Percentiles rank a stretch among this genome's conserved stretches.
These are phyloP conservation scores for Corylus americana DNA, from an alignment of 306 rosid species.

Conservation along the genomic window DNA sequence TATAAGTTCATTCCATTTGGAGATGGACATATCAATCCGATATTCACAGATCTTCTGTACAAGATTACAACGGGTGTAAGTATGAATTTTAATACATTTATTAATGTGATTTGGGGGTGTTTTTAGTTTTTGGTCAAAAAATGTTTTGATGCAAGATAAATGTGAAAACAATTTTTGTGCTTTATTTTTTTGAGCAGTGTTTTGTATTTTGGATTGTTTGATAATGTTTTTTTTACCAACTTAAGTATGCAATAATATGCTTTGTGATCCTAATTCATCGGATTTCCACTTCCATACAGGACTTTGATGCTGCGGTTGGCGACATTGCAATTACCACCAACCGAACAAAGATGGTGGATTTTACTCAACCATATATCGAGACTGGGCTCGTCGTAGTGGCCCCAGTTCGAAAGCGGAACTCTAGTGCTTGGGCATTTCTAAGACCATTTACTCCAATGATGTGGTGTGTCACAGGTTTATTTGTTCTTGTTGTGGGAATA, in stretches of 20 bases:
- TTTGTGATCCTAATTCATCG: conserved; percentile 18
- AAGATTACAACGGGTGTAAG: conserved; percentile 41
- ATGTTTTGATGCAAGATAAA: conserved; percentile 1
- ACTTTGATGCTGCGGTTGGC: conserved; percentile 79
- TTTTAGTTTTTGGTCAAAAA: background rate
- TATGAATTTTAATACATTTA: no score
- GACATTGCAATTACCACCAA: conserved; percentile 85
- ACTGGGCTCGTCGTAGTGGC: conserved; percentile 93
- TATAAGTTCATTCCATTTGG: conserved; percentile 30
- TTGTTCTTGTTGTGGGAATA: conserved; percentile 69
- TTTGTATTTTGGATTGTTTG: background rate
- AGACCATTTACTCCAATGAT: conserved; percentile 69
- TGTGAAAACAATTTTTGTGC: no score
- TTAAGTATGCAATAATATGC: no score
- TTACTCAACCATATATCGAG: conserved; percentile 92
- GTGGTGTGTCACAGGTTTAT: conserved; percentile 78
- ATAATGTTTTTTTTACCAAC: background rate
- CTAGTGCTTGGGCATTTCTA: conserved; percentile 85
- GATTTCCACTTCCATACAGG: conserved; percentile 46
- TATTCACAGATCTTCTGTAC: conserved; percentile 34
- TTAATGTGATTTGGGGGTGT: background rate
- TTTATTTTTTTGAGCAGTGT: no score
- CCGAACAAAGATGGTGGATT: conserved; percentile 87
- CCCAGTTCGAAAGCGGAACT: conserved; percentile 49
- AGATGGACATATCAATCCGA: conserved; percentile 32